phyloP scores from a whole-genome alignment of 2,329 filamentous ascomycete genomes.

The Colletotrichum simmondsii region DNA sequence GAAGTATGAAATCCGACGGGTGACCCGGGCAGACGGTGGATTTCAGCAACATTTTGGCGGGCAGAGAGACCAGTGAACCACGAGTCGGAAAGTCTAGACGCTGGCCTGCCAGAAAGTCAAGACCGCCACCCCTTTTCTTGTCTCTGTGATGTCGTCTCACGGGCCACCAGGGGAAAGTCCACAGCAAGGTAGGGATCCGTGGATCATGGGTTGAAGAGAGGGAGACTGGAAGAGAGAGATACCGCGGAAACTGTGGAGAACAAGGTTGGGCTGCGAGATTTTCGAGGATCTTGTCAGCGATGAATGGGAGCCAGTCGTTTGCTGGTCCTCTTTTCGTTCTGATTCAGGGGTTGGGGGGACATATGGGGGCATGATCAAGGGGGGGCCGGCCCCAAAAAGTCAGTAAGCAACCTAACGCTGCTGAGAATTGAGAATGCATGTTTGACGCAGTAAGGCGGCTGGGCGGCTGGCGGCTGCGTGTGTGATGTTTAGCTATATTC shows the following conservation, averaged over 20 bases:
- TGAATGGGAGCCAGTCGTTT: constrained; percentile 21
- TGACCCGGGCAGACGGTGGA: not conserved
- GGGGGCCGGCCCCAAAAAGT: not conserved
- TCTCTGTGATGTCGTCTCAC: not conserved
- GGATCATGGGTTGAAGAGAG: not conserved
- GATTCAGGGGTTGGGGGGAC: constrained; percentile 10
- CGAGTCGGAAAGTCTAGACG: not conserved
- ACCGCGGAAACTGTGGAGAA: not conserved
- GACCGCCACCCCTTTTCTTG: not conserved
- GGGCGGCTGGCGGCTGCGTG: constrained; percentile 24
- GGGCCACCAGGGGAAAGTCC: not conserved
- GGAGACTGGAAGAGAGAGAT: not conserved
- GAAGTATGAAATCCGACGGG: not conserved
- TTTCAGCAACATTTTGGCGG: too few species aligned
- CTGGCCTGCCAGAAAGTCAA: too few species aligned
- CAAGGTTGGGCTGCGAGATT: constrained; percentile 9
- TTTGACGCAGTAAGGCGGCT: constrained; percentile 1
- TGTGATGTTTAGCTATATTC: not conserved
- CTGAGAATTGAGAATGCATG: not conserved
- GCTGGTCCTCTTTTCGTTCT: constrained; percentile 5
- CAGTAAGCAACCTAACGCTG: not conserved
- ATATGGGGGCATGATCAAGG: not conserved
- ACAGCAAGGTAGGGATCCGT: not conserved
- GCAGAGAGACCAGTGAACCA: not conserved
- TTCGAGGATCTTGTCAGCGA: constrained; percentile 2